Evolutionary conservation across 192 early-diverging fungal genomes (phyloP), one percentile per base, ranked within the genome.

Genomic region (Linnemannia hyalina): DNA sequence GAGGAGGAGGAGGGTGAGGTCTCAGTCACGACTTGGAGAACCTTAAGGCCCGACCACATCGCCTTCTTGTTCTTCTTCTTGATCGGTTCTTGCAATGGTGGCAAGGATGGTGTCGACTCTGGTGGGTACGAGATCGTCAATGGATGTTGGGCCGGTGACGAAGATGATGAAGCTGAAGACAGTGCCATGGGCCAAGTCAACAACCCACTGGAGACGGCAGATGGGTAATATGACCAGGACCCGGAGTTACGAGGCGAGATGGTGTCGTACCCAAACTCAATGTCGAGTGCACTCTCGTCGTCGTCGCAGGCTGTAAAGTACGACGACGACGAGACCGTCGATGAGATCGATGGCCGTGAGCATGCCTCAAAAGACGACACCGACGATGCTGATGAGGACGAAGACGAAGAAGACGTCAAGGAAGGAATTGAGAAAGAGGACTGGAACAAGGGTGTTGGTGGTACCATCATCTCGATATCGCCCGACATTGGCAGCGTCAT

Each of bases 241-340:
- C 84, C 84, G 29, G 84, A 86, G 68, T 80, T 81, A 10, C 84
- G 75, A 38, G 84, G 84, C 2, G 84, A 86, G 23, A 35, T 68
- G 15, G 78, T 4, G 1, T 26, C 70, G 36, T 23, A 26, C 5
- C 29, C 74, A 18, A 68, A n/a, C 16, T 70, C 60, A 42, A 41
- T 65, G n/a, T 70, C 54, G 44, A 75, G 38, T 7, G 22, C 75
- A n/a, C 77, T 71, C 46, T 86, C 76, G 44, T 77, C 80, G 15
- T 86, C 84, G 15, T 86, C 84, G 29, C 76, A 74, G 4, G 77
- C 82, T 6, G 74, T 52, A 29, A 75, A 72, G 70, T 73, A 76
- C 22, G 82, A 68, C 22, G 70, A 68, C 6, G 81, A 71, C 0
- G 81, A 52, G 6, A 57, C 29, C 18, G 73, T 69, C 29, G 71